These are phyloP conservation scores for Brassica cretica DNA, from an alignment of 345 rosid species.

Conservation along the genomic window DNA sequence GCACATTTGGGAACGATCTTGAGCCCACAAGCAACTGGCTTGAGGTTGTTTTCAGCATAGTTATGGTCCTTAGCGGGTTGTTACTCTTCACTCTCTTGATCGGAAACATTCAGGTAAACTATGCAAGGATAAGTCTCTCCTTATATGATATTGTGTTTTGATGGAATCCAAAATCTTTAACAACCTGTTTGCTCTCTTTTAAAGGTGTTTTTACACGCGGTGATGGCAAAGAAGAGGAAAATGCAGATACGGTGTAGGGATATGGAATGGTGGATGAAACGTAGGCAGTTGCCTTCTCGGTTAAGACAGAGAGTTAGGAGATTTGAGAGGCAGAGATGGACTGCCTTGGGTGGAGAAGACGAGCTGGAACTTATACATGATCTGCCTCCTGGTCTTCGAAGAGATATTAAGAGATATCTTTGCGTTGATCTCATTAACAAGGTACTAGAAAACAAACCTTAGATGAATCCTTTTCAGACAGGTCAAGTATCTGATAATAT, in stretches of 20 bases:
- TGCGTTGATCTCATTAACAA: conserved; percentile 82
- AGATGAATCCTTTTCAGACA: background rate
- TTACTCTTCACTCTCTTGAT: conserved; percentile 79
- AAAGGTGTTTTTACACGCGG: conserved; percentile 74
- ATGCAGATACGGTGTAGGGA: conserved; percentile 81
- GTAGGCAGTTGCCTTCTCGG: conserved; percentile 81
- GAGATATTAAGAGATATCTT: conserved; percentile 83
- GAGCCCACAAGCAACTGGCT: conserved; percentile 79
- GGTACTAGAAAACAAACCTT: conserved; percentile 40
- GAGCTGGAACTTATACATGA: conserved; percentile 71
- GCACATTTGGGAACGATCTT: conserved; percentile 82
- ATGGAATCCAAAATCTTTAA: conserved; percentile 8
- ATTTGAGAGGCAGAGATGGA: conserved; percentile 75
- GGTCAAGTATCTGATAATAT: conserved; percentile 4
- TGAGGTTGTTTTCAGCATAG: conserved; percentile 77
- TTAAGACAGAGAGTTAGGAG: conserved; percentile 78
- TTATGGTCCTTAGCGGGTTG: conserved; percentile 72
- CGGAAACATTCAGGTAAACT: conserved; percentile 79
- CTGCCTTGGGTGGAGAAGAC: conserved; percentile 69
- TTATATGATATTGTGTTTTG: background rate
- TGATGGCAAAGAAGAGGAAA: conserved; percentile 73
- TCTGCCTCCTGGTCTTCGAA: conserved; percentile 80
- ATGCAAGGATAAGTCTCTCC: conserved; percentile 14
- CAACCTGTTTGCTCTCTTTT: background rate
- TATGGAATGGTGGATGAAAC: conserved; percentile 93